Conservation (phyloP, 768 basidiomycete species). For the Psilocybe cyanescens region DNA sequence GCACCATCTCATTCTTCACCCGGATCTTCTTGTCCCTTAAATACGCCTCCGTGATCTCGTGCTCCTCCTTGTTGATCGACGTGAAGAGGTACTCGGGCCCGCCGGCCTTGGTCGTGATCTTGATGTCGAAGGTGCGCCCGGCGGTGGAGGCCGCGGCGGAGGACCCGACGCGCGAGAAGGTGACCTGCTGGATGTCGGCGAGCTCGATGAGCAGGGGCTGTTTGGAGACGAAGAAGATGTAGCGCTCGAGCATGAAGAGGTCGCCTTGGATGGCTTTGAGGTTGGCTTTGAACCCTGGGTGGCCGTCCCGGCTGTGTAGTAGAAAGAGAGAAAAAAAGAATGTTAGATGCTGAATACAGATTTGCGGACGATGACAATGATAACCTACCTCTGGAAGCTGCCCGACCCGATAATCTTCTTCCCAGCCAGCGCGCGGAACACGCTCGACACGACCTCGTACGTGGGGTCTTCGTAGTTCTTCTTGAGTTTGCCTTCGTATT, state of each 20-base stretch:
- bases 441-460: conserved; percentile 91
- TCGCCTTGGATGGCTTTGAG: conserved; percentile 97
- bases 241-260: conserved; percentile 97
- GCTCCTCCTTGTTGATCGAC: conserved; percentile 95
- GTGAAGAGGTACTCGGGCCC: conserved; percentile 84
- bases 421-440: conserved; percentile 88
- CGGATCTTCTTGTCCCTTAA: conserved; percentile 90
- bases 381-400: conserved; percentile 74
- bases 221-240: conserved; percentile 97
- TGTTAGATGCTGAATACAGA: too few species aligned
- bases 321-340: too few species aligned
- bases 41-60: conserved; percentile 83
- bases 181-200: conserved; percentile 84
- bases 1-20: conserved; percentile 94
- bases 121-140: conserved; percentile 92
- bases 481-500: conserved; percentile 78
- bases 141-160: conserved; percentile 80
- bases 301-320: conserved; percentile 72
- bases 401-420: conserved; percentile 93
- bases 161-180: conserved; percentile 88
- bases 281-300: conserved; percentile 97
- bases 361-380: background rate
- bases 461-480: conserved; percentile 95
- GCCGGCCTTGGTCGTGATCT: conserved; percentile 83
- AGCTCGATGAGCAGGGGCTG: conserved; percentile 89